Conservation (phyloP, 2,329 filamentous ascomycete genomes). For the Hypoxylon sp. region DNA sequence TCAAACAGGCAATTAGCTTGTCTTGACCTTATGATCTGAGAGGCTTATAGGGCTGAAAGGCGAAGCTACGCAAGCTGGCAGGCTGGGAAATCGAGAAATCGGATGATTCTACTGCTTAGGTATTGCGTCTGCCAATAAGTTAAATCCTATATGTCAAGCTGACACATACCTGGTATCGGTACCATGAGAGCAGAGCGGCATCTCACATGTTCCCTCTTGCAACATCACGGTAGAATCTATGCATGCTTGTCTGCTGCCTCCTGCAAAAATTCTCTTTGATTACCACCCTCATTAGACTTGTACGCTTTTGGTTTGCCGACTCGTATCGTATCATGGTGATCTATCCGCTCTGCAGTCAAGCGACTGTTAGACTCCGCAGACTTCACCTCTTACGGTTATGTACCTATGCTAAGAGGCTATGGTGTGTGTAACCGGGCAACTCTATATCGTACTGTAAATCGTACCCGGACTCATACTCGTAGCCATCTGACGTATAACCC, state of each 20-base stretch:
- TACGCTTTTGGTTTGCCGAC: constrained; percentile 34
- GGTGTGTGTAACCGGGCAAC: neutral
- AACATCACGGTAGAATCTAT: constrained; percentile 15
- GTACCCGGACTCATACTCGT: constrained; percentile 1
- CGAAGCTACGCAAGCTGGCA: constrained; percentile 15
- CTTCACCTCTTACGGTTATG: constrained; percentile 3
- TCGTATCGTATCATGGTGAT: constrained; percentile 36
- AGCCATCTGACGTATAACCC: too few relatives aligned
- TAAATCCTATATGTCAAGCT: neutral
- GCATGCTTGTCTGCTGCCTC: constrained; percentile 17
- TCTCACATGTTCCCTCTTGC: constrained; percentile 5
- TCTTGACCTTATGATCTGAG: constrained; percentile 26
- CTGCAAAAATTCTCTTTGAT: constrained; percentile 23
- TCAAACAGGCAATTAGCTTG: constrained; percentile 15
- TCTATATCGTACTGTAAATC: neutral
- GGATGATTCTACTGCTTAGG: constrained; percentile 5
- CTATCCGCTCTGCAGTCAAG: constrained; percentile 31
- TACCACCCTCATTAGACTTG: constrained; percentile 20
- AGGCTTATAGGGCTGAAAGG: constrained; percentile 40
- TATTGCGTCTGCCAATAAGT: neutral
- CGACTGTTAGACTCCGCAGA: constrained; percentile 20
- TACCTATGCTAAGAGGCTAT: neutral
- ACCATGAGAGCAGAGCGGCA: neutral
- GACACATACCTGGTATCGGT: neutral
- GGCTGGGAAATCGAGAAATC: constrained; percentile 4